Conservation (phyloP, 2,329 filamentous ascomycete genomes). For the Fusarium redolens region DNA sequence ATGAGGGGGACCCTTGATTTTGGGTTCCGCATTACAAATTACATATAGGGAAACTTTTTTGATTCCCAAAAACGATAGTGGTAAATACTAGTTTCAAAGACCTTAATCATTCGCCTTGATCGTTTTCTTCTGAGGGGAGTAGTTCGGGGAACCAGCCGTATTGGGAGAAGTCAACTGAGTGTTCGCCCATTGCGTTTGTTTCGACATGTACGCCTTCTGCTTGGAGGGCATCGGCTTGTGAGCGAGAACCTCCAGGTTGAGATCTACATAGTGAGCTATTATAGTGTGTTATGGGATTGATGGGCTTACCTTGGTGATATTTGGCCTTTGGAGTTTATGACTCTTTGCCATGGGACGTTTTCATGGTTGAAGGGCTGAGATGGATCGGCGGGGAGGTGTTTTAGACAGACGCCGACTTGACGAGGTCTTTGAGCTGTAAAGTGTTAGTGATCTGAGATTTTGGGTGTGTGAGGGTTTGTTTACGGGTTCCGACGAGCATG, state of each 20-base stretch:
- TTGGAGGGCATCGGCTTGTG: constrained; percentile 62
- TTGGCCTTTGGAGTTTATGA: constrained; percentile 86
- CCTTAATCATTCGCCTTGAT: constrained; percentile 12
- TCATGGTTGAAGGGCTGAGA: constrained; percentile 71
- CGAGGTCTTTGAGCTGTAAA: constrained; percentile 74
- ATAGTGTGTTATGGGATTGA: neutral
- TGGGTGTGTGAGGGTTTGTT: constrained; percentile 44
- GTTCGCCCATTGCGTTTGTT: constrained; percentile 61
- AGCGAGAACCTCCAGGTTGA: constrained; percentile 59
- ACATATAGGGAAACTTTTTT: constrained; percentile 35
- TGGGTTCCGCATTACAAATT: constrained; percentile 41
- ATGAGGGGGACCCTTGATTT: constrained; percentile 31
- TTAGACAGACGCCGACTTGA: constrained; percentile 91
- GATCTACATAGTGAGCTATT: constrained; percentile 52
- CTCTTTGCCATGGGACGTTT: constrained; percentile 94
- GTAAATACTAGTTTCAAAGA: constrained; percentile 46
- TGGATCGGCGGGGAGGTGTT: constrained; percentile 76
- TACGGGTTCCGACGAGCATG: constrained; percentile 77
- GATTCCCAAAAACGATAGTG: constrained; percentile 38
- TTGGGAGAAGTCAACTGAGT: constrained; percentile 61
- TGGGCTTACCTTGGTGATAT: constrained; percentile 80
- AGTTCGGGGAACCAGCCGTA: constrained; percentile 67
- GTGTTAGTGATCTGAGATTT: neutral
- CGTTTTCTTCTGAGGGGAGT: constrained; percentile 58
- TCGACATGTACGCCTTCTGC: constrained; percentile 66